Conservation (phyloP, 1,284 basidiomycete species). For the Naganishia liquefaciens region DNA sequence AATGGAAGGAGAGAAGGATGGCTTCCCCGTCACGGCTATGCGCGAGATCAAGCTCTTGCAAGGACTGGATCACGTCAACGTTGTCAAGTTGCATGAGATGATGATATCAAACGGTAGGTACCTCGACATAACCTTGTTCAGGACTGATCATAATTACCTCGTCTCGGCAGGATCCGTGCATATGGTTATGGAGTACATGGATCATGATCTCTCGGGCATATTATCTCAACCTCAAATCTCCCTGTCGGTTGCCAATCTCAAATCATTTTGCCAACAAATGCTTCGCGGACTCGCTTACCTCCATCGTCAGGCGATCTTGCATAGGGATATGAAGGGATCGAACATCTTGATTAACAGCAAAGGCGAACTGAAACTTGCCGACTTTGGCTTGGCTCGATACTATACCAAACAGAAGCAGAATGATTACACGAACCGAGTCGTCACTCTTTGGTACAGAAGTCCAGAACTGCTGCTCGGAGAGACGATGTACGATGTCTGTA, state of each 20-base stretch:
- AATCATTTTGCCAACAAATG: slow-evolving; percentile 94
- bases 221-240: slow-evolving; percentile 84
- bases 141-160: slow-evolving; percentile 1
- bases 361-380: slow-evolving; percentile 92
- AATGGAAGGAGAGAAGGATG: slow-evolving; percentile 97
- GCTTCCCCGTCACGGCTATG: slow-evolving; percentile 98
- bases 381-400: slow-evolving; percentile 96
- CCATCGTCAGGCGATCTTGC: slow-evolving; percentile 91
- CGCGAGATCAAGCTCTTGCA: slow-evolving; percentile 98
- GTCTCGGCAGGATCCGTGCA: slow-evolving; percentile 76
- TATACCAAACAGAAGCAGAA: slow-evolving; percentile 85
- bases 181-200: slow-evolving; percentile 99
- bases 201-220: slow-evolving; percentile 95
- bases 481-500: slow-evolving; percentile 94
- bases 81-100: slow-evolving; percentile 92
- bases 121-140: background rate
- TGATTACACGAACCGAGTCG: slow-evolving; percentile 98
- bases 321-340: slow-evolving; percentile 97
- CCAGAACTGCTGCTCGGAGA: slow-evolving; percentile 95
- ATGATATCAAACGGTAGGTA: slow-evolving; percentile 89
- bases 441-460: slow-evolving; percentile 98
- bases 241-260: slow-evolving; percentile 84
- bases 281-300: slow-evolving; percentile 89
- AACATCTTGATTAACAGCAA: slow-evolving; percentile 94
- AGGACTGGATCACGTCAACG: slow-evolving; percentile 81